Conservation (phyloP, 108 stramenopile species). For the Discostella pseudostelligera region DNA sequence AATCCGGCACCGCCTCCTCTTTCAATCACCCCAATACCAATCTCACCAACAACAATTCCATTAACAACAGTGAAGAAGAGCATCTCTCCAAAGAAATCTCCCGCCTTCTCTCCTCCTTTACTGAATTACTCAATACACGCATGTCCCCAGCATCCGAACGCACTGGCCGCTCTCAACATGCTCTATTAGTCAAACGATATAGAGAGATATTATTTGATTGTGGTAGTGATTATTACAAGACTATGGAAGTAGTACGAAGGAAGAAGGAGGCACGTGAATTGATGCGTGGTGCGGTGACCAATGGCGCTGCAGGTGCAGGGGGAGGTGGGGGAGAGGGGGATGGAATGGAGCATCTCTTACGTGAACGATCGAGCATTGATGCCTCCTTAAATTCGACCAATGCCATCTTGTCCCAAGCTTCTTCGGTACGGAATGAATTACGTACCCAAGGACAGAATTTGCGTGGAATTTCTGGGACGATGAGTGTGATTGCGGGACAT, state of each 20-base stretch:
- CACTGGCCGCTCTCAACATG: conserved; percentile 51
- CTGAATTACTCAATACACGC: conserved; percentile 67
- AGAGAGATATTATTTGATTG: conserved; percentile 85
- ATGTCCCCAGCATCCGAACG: conserved; percentile 67
- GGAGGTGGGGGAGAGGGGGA: conserved; percentile 3
- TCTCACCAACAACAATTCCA: conserved; percentile 1
- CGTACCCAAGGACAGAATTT: conserved; percentile 65
- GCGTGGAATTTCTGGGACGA: conserved; percentile 52
- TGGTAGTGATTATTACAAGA: conserved; percentile 73
- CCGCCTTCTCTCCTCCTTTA: conserved; percentile 57
- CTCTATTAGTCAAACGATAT: conserved; percentile 74
- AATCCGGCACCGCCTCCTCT: conserved; percentile 49
- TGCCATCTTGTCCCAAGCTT: conserved; percentile 68
- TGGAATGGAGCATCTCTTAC: conserved; percentile 75
- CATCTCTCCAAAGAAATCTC: conserved; percentile 71
- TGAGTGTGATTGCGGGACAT: conserved; percentile 64
- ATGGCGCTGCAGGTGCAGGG: not conserved
- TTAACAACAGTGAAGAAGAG: conserved; percentile 61
- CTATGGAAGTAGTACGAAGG: conserved; percentile 48
- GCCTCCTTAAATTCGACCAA: conserved; percentile 70
- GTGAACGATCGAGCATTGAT: conserved; percentile 78
- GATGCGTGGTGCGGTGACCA: conserved; percentile 55
- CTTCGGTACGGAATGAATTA: conserved; percentile 62
- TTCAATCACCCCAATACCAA: not conserved
- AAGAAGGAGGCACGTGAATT: conserved; percentile 67